Conservation (phyloP, 208 protist genomes). For the Phytomonas francai region DNA sequence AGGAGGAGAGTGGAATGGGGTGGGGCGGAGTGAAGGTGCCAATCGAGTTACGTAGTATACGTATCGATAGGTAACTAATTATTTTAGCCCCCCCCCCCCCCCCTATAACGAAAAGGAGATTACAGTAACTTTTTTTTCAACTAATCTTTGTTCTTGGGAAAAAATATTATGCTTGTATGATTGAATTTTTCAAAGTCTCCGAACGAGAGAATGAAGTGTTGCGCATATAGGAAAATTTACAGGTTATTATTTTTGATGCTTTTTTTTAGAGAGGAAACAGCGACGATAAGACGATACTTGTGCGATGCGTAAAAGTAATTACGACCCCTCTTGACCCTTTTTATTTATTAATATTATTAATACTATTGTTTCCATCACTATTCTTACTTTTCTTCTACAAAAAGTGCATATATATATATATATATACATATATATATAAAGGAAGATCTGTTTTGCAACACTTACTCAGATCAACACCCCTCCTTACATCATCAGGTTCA, state of each 20-base stretch:
- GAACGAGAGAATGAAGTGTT: background rate
- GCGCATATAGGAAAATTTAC: too few species aligned
- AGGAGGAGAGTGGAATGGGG: background rate
- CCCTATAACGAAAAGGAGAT: too few species aligned
- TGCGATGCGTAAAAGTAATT: too few species aligned
- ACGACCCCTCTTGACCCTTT: slow-evolving; percentile 7
- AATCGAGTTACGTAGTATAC: too few species aligned
- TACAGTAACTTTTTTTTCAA: slow-evolving; percentile 1
- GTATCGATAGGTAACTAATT: background rate
- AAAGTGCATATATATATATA: slow-evolving; percentile 4
- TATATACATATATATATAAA: background rate
- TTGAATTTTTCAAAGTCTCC: background rate
- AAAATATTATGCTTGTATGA: background rate
- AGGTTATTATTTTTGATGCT: slow-evolving; percentile 5
- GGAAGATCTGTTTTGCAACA: background rate
- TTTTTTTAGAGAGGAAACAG: too few species aligned
- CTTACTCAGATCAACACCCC: background rate
- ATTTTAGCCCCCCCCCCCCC: background rate
- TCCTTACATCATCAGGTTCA: background rate
- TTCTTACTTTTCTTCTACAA: background rate
- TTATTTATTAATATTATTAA: slow-evolving; percentile 11
- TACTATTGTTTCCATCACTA: slow-evolving; percentile 8
- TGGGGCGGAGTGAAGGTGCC: background rate
- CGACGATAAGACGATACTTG: too few species aligned
- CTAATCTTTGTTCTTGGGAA: background rate